phyloP scores from a whole-genome alignment of 352 stramenopile species.

The Phytophthora melonis region DNA sequence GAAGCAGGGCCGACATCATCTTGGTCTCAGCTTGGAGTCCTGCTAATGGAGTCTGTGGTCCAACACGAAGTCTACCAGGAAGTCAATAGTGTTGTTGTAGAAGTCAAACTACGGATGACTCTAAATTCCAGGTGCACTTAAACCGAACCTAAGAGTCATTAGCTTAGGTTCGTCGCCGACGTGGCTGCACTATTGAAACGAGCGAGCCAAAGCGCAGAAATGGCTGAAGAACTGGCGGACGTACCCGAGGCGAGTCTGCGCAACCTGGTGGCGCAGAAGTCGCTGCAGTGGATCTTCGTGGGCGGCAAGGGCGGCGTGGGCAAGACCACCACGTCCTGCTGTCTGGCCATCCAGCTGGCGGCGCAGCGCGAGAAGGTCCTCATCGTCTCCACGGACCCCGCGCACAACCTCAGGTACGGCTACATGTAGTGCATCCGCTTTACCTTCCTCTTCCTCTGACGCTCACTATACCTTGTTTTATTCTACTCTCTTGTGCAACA shows the following conservation, averaged over 20 bases:
- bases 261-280: slow-evolving; percentile 91
- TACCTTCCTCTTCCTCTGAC: not conserved
- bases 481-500: slow-evolving; percentile 26
- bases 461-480: not conserved
- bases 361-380: slow-evolving; percentile 95
- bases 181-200: not conserved
- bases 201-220: slow-evolving; percentile 9
- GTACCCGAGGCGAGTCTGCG: slow-evolving; percentile 91
- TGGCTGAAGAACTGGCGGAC: slow-evolving; percentile 45
- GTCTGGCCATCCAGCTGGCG: slow-evolving; percentile 94
- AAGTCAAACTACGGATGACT: not conserved
- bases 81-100: not conserved
- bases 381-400: slow-evolving; percentile 99
- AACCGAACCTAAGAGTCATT: too few species aligned
- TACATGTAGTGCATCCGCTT: too few species aligned
- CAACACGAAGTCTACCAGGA: not conserved
- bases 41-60: slow-evolving; percentile 15
- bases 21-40: slow-evolving; percentile 1
- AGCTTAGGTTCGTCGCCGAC: not conserved
- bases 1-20: slow-evolving; percentile 54
- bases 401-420: slow-evolving; percentile 99
- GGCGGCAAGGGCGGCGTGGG: slow-evolving; percentile 95
- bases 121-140: not conserved
- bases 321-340: slow-evolving; percentile 99
- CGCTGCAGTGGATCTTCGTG: slow-evolving; percentile 96